Evolutionary conservation across 2,329 filamentous ascomycete species (phyloP).

Genomic region (Aspergillus intermedius): DNA sequence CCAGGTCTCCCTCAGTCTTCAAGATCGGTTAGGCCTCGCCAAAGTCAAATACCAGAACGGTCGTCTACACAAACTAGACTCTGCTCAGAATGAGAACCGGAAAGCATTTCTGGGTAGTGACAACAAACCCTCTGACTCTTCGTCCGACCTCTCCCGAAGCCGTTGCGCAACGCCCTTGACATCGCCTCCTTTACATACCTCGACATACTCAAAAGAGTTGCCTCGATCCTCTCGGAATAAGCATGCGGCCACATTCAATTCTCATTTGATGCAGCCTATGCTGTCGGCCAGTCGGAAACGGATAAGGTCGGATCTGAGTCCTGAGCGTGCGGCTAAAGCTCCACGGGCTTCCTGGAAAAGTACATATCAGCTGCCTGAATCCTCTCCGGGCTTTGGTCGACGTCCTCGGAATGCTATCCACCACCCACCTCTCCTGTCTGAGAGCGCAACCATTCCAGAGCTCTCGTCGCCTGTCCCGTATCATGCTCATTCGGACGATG

Average conservation of each 20-base stretch:
- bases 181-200: slow-evolving; percentile 76
- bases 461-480: slow-evolving; percentile 43
- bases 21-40: slow-evolving; percentile 89
- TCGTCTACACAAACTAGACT: slow-evolving; percentile 75
- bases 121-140: slow-evolving; percentile 70
- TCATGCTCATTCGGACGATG: slow-evolving; percentile 52
- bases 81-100: slow-evolving; percentile 68
- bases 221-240: slow-evolving; percentile 47
- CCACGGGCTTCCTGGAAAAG: slow-evolving; percentile 67
- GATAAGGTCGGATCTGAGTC: slow-evolving; percentile 58
- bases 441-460: slow-evolving; percentile 64
- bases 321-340: slow-evolving; percentile 52
- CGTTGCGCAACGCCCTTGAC: slow-evolving; percentile 51
- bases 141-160: slow-evolving; percentile 69
- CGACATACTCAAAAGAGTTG: slow-evolving; percentile 78
- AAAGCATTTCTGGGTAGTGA: slow-evolving; percentile 58
- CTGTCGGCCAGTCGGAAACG: slow-evolving; percentile 57
- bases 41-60: slow-evolving; percentile 97
- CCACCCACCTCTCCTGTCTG: slow-evolving; percentile 63
- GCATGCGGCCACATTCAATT: slow-evolving; percentile 40
- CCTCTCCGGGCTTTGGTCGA: slow-evolving; percentile 74
- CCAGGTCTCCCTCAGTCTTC: slow-evolving; percentile 86
- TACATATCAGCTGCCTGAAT: slow-evolving; percentile 69
- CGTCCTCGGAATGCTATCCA: slow-evolving; percentile 62
- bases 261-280: slow-evolving; percentile 38